Evolutionary conservation across 2,329 filamentous ascomycete genomes (phyloP).

Genomic region (Botrytis aclada): DNA sequence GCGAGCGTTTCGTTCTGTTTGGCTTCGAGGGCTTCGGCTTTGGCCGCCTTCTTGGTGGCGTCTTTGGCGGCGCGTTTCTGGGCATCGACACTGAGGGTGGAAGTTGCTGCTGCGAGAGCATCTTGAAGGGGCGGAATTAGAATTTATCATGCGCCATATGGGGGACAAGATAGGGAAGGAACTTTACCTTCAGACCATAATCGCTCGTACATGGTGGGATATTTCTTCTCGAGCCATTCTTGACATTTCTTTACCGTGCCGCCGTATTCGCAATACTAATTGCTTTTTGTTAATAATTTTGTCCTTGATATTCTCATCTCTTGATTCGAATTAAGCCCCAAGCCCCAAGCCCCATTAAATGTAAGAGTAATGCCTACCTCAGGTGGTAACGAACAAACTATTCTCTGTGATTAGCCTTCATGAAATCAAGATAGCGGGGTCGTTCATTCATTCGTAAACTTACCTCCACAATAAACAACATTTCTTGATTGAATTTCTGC

Average conservation of each 20-base stretch:
- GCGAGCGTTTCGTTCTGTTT: slow-evolving; percentile 77
- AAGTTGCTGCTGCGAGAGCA: slow-evolving; percentile 78
- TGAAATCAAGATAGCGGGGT: not conserved
- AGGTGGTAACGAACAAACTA: slow-evolving; percentile 63
- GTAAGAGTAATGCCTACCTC: slow-evolving; percentile 48
- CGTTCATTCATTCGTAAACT: slow-evolving; percentile 4
- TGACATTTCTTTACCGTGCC: slow-evolving; percentile 95
- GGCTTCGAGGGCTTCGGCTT: slow-evolving; percentile 82
- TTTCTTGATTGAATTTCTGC: slow-evolving; percentile 36
- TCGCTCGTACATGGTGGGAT: slow-evolving; percentile 69
- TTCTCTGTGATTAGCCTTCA: slow-evolving; percentile 7
- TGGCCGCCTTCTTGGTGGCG: slow-evolving; percentile 93
- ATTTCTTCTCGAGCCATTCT: slow-evolving; percentile 81
- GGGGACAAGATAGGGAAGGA: not conserved
- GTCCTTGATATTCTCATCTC: not conserved
- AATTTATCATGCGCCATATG: not conserved
- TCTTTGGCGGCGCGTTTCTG: slow-evolving; percentile 96
- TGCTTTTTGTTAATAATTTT: slow-evolving; percentile 20
- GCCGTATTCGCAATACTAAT: slow-evolving; percentile 97
- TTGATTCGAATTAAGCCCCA: too few species aligned
- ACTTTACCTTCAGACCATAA: slow-evolving; percentile 81
- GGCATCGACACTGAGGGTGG: slow-evolving; percentile 81
- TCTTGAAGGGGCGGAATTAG: slow-evolving; percentile 48
- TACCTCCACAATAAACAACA: slow-evolving; percentile 39
- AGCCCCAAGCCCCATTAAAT: not conserved